Conservation (phyloP, 768 basidiomycete genomes). For the Gloeophyllum trabeum region DNA sequence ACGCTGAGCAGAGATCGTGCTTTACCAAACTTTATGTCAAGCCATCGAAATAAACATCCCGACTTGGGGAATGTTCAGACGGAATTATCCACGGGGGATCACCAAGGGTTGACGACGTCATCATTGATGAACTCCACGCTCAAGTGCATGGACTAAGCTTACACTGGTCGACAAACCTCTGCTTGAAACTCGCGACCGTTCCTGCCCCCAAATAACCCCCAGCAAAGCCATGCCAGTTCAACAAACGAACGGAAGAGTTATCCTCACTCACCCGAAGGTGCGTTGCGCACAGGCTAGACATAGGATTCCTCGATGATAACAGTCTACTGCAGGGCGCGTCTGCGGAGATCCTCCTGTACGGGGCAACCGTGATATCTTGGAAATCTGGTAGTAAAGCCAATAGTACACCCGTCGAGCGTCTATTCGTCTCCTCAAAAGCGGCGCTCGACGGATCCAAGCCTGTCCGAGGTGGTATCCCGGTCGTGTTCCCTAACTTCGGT, state of each 20-base stretch:
- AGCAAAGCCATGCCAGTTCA: conserved; percentile 42
- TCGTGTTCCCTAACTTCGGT: conserved; percentile 87
- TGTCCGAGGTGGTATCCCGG: conserved; percentile 42
- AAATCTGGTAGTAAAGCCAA: conserved; percentile 32
- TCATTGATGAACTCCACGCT: too few species aligned
- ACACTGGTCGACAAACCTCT: too few species aligned
- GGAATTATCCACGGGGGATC: too few species aligned
- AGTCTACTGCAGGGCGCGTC: conserved; percentile 42
- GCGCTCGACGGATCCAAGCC: conserved; percentile 74
- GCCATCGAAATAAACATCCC: too few species aligned
- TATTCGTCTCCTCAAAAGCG: conserved; percentile 79
- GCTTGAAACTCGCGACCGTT: not conserved
- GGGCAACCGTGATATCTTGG: conserved; percentile 87
- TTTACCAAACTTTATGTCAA: too few species aligned
- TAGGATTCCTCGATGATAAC: not conserved
- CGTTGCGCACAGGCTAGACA: not conserved
- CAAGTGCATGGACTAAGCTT: too few species aligned
- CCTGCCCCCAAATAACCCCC: not conserved
- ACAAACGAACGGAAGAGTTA: conserved; percentile 27
- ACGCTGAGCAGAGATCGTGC: too few species aligned
- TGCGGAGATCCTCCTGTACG: conserved; percentile 61
- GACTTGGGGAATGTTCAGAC: too few species aligned
- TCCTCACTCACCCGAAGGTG: conserved; percentile 59
- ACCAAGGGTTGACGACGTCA: too few species aligned
- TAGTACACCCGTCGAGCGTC: conserved; percentile 40